Percentiles rank a stretch among this genome's conserved stretches.
Conservation (phyloP, 176 grass and related monocot genomes). For the Musa troglodytarum region DNA sequence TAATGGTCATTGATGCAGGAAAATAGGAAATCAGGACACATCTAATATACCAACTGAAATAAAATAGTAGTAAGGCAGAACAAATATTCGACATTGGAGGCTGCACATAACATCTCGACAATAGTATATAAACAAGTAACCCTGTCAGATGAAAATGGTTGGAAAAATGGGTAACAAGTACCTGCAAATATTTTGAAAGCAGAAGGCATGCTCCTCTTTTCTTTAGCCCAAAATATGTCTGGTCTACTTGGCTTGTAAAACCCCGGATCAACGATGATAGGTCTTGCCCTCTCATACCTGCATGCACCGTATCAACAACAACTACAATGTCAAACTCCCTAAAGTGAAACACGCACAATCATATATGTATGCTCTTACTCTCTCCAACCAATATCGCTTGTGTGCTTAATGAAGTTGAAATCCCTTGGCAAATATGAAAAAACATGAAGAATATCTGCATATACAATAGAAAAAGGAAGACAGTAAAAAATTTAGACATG, state of each 20-base stretch:
- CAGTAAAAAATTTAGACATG: slow-evolving; percentile 4
- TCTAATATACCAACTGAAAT: background rate
- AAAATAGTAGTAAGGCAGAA: background rate
- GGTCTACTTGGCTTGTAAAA: slow-evolving; percentile 70
- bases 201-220: slow-evolving; percentile 92
- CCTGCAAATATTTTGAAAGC: slow-evolving; percentile 99
- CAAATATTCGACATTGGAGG: no score
- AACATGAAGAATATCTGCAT: slow-evolving; percentile 90
- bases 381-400: slow-evolving; percentile 92
- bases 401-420: slow-evolving; percentile 92
- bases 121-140: background rate
- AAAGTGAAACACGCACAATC: background rate
- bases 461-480: slow-evolving; percentile 15
- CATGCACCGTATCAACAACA: slow-evolving; percentile 30
- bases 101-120: background rate
- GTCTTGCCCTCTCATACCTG: slow-evolving; percentile 81
- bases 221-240: slow-evolving; percentile 75
- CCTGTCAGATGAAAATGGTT: background rate
- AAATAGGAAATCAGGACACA: no score
- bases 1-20: no score
- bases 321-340: slow-evolving; percentile 16
- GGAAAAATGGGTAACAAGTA: slow-evolving; percentile 33
- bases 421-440: slow-evolving; percentile 89
- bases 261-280: slow-evolving; percentile 89
- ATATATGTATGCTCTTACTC: slow-evolving; percentile 49